Conservation (phyloP, 768 basidiomycete species). For the Hericium rajendrae region DNA sequence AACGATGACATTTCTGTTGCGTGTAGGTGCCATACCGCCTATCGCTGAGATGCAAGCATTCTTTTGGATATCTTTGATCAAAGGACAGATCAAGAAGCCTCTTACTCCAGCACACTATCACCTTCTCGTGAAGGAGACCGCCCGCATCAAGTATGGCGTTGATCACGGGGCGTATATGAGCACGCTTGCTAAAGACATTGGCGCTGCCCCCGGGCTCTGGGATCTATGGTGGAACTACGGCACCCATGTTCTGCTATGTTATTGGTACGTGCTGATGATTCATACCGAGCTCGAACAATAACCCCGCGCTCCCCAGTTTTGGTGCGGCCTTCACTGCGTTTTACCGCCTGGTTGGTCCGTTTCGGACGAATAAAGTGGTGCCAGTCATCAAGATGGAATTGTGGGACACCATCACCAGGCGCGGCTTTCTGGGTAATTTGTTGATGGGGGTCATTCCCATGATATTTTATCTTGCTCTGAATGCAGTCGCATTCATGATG, state of each 20-base stretch:
- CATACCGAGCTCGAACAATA: not conserved
- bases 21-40: slow-evolving; percentile 42
- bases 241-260: slow-evolving; percentile 38
- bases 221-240: slow-evolving; percentile 42
- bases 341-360: slow-evolving; percentile 49
- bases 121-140: slow-evolving; percentile 38
- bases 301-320: slow-evolving; percentile 26
- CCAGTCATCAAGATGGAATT: slow-evolving; percentile 43
- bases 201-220: slow-evolving; percentile 39
- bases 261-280: slow-evolving; percentile 32
- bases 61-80: slow-evolving; percentile 45
- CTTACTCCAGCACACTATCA: slow-evolving; percentile 41
- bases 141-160: slow-evolving; percentile 51
- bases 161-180: slow-evolving; percentile 49
- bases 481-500: slow-evolving; percentile 13
- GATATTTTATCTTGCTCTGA: slow-evolving; percentile 31
- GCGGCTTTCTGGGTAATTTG: slow-evolving; percentile 45
- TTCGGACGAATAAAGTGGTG: slow-evolving; percentile 29
- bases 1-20: slow-evolving; percentile 10
- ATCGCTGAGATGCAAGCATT: slow-evolving; percentile 53
- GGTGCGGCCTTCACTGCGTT: slow-evolving; percentile 51
- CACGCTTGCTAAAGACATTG: slow-evolving; percentile 47
- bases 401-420: slow-evolving; percentile 48
- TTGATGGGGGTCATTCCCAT: slow-evolving; percentile 50
- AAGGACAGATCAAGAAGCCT: slow-evolving; percentile 32